Evolutionary conservation across 2,329 filamentous ascomycete species (phyloP).

Genomic region (Trichoderma aggressivum): DNA sequence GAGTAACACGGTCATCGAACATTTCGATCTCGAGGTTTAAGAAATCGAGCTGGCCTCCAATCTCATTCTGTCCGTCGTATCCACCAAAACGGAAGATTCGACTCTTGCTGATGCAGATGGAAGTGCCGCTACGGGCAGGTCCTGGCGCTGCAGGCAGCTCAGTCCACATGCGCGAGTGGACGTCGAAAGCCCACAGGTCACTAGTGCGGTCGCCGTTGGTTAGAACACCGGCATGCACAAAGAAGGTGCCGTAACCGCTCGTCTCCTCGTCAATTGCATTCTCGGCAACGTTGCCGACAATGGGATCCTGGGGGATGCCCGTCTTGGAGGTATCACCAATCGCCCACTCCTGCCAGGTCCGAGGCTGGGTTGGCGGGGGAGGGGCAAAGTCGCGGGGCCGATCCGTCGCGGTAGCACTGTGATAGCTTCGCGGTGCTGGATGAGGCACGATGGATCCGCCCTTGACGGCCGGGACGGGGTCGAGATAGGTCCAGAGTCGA

Average conservation of each 20-base stretch:
- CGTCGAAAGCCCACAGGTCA: slow-evolving; percentile 77
- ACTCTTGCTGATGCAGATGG: slow-evolving; percentile 61
- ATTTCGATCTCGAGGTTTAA: slow-evolving; percentile 55
- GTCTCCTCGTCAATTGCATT: slow-evolving; percentile 57
- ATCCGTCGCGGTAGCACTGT: slow-evolving; percentile 57
- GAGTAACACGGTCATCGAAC: slow-evolving; percentile 48
- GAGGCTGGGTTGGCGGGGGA: slow-evolving; percentile 34
- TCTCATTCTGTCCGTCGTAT: slow-evolving; percentile 66
- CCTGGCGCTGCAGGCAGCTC: slow-evolving; percentile 65
- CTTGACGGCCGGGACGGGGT: slow-evolving; percentile 50
- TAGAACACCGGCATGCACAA: slow-evolving; percentile 74
- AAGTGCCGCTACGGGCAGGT: slow-evolving; percentile 62
- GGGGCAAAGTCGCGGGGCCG: slow-evolving; percentile 52
- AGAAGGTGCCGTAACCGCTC: slow-evolving; percentile 64
- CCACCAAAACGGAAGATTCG: slow-evolving; percentile 77
- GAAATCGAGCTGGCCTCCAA: slow-evolving; percentile 70
- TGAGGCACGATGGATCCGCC: slow-evolving; percentile 38
- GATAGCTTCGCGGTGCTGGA: slow-evolving; percentile 69
- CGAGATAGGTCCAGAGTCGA: slow-evolving; percentile 62
- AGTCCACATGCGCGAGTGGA: slow-evolving; percentile 62
- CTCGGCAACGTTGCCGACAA: slow-evolving; percentile 55
- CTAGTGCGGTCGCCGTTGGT: slow-evolving; percentile 56
- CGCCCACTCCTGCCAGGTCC: slow-evolving; percentile 55
- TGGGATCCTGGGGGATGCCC: slow-evolving; percentile 57
- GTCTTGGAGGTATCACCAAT: slow-evolving; percentile 52